Evolutionary conservation across 1,139 yeast genomes (phyloP).

Genomic region (Meyerozyma carpophila): DNA sequence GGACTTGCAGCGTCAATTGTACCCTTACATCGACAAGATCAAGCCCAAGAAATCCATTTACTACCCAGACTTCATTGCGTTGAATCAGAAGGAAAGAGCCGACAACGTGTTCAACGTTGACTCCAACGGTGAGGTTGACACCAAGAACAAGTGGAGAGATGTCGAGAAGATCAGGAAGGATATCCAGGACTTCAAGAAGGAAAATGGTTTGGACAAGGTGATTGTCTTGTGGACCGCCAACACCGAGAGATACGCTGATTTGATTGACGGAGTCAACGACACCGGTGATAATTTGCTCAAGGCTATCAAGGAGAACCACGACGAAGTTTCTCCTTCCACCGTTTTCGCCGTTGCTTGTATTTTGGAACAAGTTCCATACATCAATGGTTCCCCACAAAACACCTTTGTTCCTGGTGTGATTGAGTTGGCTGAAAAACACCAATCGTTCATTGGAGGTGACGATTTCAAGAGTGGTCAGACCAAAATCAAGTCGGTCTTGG

Average conservation of each 20-base stretch:
- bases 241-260: conserved; percentile 87
- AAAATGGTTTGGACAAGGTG: conserved; percentile 76
- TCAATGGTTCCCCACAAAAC: conserved; percentile 96
- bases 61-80: conserved; percentile 95
- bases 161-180: conserved; percentile 84
- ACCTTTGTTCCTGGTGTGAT: conserved; percentile 94
- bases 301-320: conserved; percentile 73
- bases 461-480: conserved; percentile 98
- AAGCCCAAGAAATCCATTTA: conserved; percentile 81
- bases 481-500: conserved; percentile 88
- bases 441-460: conserved; percentile 88
- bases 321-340: conserved; percentile 86
- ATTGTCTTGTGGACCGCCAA: conserved; percentile 96
- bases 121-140: conserved; percentile 43
- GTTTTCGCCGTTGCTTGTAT: conserved; percentile 90
- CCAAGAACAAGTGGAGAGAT: conserved; percentile 78
- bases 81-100: conserved; percentile 90
- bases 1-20: conserved; percentile 74
- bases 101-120: conserved; percentile 71
- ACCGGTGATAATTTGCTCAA: conserved; percentile 74
- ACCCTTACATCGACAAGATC: conserved; percentile 55
- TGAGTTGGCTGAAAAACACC: conserved; percentile 77
- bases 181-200: conserved; percentile 70
- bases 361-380: conserved; percentile 81
- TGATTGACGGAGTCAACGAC: conserved; percentile 78